Base-by-base conservation (phyloP, 1,284 basidiomycete species). In the Apiotrichum porosum region DNA sequence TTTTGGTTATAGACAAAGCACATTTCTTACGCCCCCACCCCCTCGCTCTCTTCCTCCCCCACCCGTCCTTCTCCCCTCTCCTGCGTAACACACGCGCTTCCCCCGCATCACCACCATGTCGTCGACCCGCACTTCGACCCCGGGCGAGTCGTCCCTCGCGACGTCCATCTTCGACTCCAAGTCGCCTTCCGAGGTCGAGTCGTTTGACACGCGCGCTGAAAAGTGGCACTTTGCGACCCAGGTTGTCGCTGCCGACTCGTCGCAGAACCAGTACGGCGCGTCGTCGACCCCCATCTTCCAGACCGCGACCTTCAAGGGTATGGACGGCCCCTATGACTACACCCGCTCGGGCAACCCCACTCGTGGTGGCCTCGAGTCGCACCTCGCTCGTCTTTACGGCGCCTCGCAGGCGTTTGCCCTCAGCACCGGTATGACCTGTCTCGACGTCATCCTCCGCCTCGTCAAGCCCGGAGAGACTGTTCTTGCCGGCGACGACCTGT, bases 271-370 rank as follows among this genome's bases (percentile, higher is more conserved):
- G 75, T 88, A 94, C 71, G 92, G 91, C 34, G 85, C 90, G 49
- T 91, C 87, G 56, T 88, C 85, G 10, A 87, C 95, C 0, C 95
- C 95, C 18, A 97, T 99, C 72, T 98, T 98, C 76, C 93, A 97
- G 77, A 87, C 89, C 1, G 85, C 95, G 18, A 98, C 95, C 1
- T 99, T 99, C 83, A 98, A 98, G 76, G 95, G 95, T 42, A 77
- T 95, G 44, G 81, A 81, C 21, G 88, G 88, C 42, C 56, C 59
- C 24, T 97, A 91, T 69, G 95, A 98, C 75, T 99, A 98, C 74
- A 81, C 88, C 15, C 81, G 95, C 52, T 91, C 87, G 61, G 95
- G 95, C 24, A 99, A 99, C 74, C 95, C 95, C 1, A 98, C 95
- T 4, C 80, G 95, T 62, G 92, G 83, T 57, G 91, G 94, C 75